Percentiles rank a stretch among this genome's conserved stretches.
phyloP scores from a whole-genome alignment of 306 rosid genomes.

The Vigna reflexopilosa region DNA sequence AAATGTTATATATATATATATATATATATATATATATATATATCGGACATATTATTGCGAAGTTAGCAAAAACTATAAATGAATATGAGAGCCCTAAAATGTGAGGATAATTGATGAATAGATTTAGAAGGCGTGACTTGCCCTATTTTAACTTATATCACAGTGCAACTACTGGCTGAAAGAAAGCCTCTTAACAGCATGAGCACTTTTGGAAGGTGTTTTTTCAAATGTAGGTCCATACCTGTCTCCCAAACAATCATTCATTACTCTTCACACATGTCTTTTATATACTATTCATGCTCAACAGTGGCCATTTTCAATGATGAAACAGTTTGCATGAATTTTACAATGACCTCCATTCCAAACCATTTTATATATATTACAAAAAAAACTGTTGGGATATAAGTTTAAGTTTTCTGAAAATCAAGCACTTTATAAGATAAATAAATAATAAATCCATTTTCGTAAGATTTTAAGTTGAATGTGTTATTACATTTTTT shows the following conservation, averaged over 20 bases:
- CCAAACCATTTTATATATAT: too few species aligned
- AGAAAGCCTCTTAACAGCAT: conserved; percentile 34
- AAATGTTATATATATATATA: too few species aligned
- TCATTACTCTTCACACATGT: conserved; percentile 16
- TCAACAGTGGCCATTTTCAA: conserved; percentile 11
- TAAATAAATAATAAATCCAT: too few species aligned
- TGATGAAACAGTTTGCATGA: neutral
- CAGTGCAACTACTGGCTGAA: conserved; percentile 27
- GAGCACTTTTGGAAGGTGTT: conserved; percentile 34
- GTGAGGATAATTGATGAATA: conserved; percentile 15
- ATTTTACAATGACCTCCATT: neutral
- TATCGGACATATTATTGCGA: too few species aligned
- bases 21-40: too few species aligned
- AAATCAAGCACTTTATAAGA: too few species aligned
- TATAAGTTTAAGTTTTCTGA: too few species aligned
- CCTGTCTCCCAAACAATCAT: conserved; percentile 15
- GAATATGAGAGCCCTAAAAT: neutral
- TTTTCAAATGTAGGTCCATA: conserved; percentile 31
- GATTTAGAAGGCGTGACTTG: conserved; percentile 33
- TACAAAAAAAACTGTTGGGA: too few species aligned
- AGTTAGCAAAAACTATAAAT: too few species aligned
- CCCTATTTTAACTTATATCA: conserved; percentile 42
- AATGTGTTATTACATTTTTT: too few species aligned
- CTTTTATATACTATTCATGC: neutral
- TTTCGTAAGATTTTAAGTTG: too few species aligned